Evolutionary conservation across 805 yeast genomes (phyloP).

Genomic region (Kluyveromyces lactis): DNA sequence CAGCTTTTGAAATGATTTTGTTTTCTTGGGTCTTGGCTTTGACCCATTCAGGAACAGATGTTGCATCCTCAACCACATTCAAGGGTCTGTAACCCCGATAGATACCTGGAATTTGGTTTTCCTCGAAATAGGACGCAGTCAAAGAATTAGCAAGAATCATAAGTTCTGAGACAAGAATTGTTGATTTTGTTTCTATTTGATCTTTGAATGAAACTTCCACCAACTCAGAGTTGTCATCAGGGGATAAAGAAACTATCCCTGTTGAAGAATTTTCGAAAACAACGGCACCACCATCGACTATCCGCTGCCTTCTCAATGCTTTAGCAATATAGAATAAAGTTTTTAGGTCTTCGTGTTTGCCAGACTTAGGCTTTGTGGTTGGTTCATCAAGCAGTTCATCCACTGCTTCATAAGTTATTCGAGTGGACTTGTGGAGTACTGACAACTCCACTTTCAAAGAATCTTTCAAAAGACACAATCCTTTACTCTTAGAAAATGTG

Average conservation of each 20-base stretch:
- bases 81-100: slow-evolving; percentile 30
- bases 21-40: slow-evolving; percentile 15
- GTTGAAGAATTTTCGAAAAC: slow-evolving; percentile 29
- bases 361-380: slow-evolving; percentile 6
- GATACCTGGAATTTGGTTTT: slow-evolving; percentile 43
- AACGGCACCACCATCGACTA: slow-evolving; percentile 32
- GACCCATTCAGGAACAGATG: slow-evolving; percentile 16
- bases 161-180: slow-evolving; percentile 64
- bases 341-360: slow-evolving; percentile 29
- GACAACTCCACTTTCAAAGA: slow-evolving; percentile 35
- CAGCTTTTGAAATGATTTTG: slow-evolving; percentile 28
- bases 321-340: slow-evolving; percentile 25
- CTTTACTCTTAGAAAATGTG: slow-evolving; percentile 17
- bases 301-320: slow-evolving; percentile 24
- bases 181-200: slow-evolving; percentile 38
- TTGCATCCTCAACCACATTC: slow-evolving; percentile 22
- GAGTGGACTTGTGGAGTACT: slow-evolving; percentile 37
- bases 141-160: slow-evolving; percentile 77
- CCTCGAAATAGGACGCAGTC: slow-evolving; percentile 40
- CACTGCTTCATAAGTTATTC: slow-evolving; percentile 56
- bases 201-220: slow-evolving; percentile 17
- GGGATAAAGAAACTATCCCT: slow-evolving; percentile 16
- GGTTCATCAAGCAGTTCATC: slow-evolving; percentile 37
- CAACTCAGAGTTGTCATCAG: slow-evolving; percentile 6
- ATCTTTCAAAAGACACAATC: slow-evolving; percentile 15